phyloP scores from a whole-genome alignment of 768 basidiomycete genomes.

The Termitomyces sp. region DNA sequence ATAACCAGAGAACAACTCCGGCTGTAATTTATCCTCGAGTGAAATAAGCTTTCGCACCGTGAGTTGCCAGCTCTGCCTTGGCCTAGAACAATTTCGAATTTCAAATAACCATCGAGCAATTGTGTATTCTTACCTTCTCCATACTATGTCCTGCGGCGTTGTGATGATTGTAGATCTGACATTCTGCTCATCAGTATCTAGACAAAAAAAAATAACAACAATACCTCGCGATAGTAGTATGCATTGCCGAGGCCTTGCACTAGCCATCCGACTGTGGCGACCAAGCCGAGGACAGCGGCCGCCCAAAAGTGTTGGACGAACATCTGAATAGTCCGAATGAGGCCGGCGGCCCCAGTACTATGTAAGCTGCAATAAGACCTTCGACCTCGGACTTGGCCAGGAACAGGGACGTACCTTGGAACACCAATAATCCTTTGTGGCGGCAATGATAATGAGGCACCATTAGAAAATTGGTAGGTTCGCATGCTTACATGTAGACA shows the following conservation, averaged over 20 bases:
- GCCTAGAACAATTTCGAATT: slow-evolving; percentile 42
- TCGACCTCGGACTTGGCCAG: slow-evolving; percentile 29
- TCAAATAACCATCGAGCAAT: not conserved
- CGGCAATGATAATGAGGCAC: slow-evolving; percentile 20
- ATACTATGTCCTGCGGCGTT: slow-evolving; percentile 82
- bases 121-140: slow-evolving; percentile 56
- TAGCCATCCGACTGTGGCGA: slow-evolving; percentile 85
- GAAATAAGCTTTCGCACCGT: slow-evolving; percentile 87
- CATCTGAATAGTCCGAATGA: slow-evolving; percentile 88
- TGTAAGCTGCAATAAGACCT: slow-evolving; percentile 14
- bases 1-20: not conserved
- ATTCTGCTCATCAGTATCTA: slow-evolving; percentile 8
- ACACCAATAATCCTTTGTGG: slow-evolving; percentile 85
- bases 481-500: slow-evolving; percentile 71
- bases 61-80: slow-evolving; percentile 73
- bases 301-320: slow-evolving; percentile 66
- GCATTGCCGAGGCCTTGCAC: slow-evolving; percentile 80
- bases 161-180: slow-evolving; percentile 72
- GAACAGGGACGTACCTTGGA: slow-evolving; percentile 51
- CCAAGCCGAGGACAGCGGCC: slow-evolving; percentile 73
- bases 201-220: slow-evolving; percentile 2
- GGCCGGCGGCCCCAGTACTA: slow-evolving; percentile 90
- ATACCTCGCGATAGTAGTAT: slow-evolving; percentile 76
- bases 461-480: slow-evolving; percentile 13
- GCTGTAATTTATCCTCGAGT: slow-evolving; percentile 59